These are phyloP conservation scores for Clonostachys byssicola DNA, from an alignment of 2,329 filamentous ascomycete species.

Conservation along the genomic window DNA sequence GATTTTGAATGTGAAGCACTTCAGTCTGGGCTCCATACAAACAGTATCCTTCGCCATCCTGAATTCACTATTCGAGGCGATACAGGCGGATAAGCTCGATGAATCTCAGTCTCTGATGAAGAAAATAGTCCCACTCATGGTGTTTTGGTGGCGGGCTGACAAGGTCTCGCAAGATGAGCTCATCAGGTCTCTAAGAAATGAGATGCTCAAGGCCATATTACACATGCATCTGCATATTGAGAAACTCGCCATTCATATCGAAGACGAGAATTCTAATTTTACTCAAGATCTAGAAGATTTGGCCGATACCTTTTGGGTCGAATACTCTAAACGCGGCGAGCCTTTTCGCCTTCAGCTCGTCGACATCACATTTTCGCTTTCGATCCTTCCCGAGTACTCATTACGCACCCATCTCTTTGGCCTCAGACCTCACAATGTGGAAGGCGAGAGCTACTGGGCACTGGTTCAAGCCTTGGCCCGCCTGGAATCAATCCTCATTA, in stretches of 20 bases:
- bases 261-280: conserved; percentile 30
- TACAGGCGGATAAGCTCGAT: conserved; percentile 63
- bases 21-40: conserved; percentile 60
- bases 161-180: conserved; percentile 55
- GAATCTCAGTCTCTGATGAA: conserved; percentile 57
- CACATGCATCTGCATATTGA: conserved; percentile 61
- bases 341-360: conserved; percentile 73
- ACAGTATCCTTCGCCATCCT: conserved; percentile 72
- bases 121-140: conserved; percentile 66
- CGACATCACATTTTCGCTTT: conserved; percentile 59
- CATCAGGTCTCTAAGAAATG: conserved; percentile 64
- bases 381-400: conserved; percentile 34
- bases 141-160: conserved; percentile 74
- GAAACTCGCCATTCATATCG: conserved; percentile 41
- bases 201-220: conserved; percentile 71
- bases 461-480: conserved; percentile 54
- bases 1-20: conserved; percentile 55
- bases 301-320: conserved; percentile 65
- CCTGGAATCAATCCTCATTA: conserved; percentile 45
- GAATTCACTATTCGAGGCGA: conserved; percentile 64
- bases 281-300: conserved; percentile 57
- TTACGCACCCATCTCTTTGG: conserved; percentile 47
- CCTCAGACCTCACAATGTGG: conserved; percentile 45
- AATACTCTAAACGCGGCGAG: conserved; percentile 71
- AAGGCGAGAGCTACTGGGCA: conserved; percentile 57